Evolutionary conservation across 2,329 filamentous ascomycete genomes (phyloP).

Genomic region (Corniculantispora saksenae): DNA sequence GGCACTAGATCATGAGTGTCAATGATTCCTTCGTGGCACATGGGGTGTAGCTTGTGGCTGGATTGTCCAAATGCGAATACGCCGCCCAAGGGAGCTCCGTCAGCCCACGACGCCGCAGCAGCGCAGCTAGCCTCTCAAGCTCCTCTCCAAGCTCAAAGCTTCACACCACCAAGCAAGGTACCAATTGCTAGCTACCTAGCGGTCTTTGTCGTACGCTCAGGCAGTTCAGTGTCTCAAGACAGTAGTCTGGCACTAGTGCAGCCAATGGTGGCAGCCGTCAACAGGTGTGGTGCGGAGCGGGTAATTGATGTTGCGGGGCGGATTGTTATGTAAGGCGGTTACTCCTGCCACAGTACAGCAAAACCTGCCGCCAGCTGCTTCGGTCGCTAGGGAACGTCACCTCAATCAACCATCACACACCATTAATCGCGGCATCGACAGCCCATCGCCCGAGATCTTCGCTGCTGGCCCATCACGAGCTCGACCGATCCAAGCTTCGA

Average conservation of each 20-base stretch:
- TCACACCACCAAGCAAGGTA: background rate
- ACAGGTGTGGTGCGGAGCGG: constrained; percentile 16
- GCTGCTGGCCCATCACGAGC: constrained; percentile 17
- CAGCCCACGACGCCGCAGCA: background rate
- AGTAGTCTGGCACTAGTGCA: background rate
- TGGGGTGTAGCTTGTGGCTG: background rate
- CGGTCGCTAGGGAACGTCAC: constrained; percentile 41
- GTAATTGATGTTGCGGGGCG: constrained; percentile 22
- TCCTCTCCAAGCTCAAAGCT: background rate
- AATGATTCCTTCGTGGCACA: background rate
- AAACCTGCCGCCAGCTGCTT: constrained; percentile 44
- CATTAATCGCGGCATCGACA: constrained; percentile 22
- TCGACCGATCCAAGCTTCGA: constrained; percentile 16
- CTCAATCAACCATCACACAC: constrained; percentile 30
- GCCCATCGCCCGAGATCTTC: constrained; percentile 19
- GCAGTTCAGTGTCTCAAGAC: background rate
- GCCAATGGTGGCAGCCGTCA: constrained; percentile 1
- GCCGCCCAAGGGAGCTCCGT: background rate
- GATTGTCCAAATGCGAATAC: background rate
- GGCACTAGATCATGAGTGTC: background rate
- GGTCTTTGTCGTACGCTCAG: background rate
- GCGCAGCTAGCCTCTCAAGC: background rate
- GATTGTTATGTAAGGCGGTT: constrained; percentile 33
- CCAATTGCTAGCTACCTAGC: background rate
- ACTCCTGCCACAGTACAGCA: constrained; percentile 37